Conservation (phyloP, 495 filamentous ascomycete species). For the Bombardia bombarda region DNA sequence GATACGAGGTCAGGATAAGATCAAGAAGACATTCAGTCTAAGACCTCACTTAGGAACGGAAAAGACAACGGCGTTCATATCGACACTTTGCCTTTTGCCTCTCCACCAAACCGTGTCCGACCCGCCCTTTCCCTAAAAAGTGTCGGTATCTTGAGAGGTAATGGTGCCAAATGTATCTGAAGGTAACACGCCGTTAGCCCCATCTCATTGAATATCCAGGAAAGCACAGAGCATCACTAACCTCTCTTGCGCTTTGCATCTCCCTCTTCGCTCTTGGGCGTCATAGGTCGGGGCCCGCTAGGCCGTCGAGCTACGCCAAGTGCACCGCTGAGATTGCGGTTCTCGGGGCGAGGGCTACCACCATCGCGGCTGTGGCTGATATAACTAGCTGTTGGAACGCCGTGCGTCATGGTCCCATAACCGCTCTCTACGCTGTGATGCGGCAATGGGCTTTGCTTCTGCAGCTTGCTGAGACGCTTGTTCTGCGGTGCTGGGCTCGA, state of each 20-base stretch:
- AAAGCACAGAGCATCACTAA: constrained; percentile 16
- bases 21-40: neutral
- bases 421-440: constrained; percentile 43
- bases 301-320: constrained; percentile 35
- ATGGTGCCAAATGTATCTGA: constrained; percentile 48
- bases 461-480: constrained; percentile 33
- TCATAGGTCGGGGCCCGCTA: constrained; percentile 46
- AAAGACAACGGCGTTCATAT: neutral
- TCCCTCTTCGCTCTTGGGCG: constrained; percentile 30
- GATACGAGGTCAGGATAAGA: no score
- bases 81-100: neutral
- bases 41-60: neutral
- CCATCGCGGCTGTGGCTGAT: constrained; percentile 26
- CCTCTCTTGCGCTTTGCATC: constrained; percentile 43
- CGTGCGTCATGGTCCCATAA: constrained; percentile 39
- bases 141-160: constrained; percentile 44
- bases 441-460: constrained; percentile 34
- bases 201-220: constrained; percentile 1
- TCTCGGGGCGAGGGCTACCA: constrained; percentile 35
- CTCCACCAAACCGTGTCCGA: neutral
- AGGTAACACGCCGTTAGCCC: neutral
- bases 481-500: constrained; percentile 22
- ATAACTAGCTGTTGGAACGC: constrained; percentile 27
- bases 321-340: constrained; percentile 38
- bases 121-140: constrained; percentile 31